A percentile compares a stretch with the other conserved stretches of the same genome.
phyloP scores from a whole-genome alignment of 176 grass and related monocot species.

The Phragmites australis region DNA sequence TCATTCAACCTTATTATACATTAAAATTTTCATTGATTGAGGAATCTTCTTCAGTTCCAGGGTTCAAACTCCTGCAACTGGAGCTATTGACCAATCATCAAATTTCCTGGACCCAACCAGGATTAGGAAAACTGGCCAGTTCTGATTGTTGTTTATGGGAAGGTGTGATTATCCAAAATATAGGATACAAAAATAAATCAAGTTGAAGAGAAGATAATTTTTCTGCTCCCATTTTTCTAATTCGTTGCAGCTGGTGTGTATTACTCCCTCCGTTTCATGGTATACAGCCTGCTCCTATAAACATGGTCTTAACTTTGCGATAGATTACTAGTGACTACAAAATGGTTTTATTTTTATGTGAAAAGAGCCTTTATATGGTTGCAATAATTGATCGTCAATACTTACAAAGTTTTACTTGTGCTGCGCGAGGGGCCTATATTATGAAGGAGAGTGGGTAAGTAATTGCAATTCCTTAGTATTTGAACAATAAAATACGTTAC shows the following conservation, averaged over 20 bases:
- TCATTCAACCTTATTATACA: slow-evolving; percentile 11
- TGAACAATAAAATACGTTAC: neutral
- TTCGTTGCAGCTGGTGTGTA: neutral
- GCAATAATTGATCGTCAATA: neutral
- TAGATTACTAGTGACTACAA: neutral
- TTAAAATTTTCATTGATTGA: neutral
- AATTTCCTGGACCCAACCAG: neutral
- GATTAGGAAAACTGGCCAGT: neutral
- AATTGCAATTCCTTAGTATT: neutral
- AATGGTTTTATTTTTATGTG: neutral
- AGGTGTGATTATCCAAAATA: neutral
- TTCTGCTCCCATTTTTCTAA: neutral
- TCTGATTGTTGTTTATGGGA: neutral
- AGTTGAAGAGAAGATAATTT: neutral
- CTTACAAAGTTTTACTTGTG: neutral
- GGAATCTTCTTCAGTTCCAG: neutral
- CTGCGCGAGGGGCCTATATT: neutral
- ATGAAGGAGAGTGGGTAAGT: neutral
- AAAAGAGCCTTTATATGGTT: neutral
- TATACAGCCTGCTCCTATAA: neutral
- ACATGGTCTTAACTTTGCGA: neutral
- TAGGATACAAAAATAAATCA: neutral
- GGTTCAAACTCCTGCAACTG: neutral
- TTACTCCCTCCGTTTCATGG: neutral
- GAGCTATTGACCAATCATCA: neutral